phyloP scores from a whole-genome alignment of 345 rosid species.

The Zanthoxylum bungeanum region DNA sequence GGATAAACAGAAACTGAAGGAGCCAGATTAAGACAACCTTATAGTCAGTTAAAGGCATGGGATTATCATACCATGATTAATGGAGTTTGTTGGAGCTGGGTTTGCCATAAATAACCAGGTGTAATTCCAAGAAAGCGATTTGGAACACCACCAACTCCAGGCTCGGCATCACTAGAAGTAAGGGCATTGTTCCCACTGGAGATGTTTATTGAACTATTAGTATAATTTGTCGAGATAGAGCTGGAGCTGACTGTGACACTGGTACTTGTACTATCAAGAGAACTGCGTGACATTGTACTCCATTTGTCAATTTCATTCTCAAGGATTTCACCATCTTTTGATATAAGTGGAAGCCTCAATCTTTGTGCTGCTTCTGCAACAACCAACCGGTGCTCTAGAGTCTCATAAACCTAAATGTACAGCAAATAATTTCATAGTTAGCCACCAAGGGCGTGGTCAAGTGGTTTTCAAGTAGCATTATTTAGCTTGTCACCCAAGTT shows the following conservation, averaged over 20 bases:
- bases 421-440: not conserved
- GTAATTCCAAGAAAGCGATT: conserved; percentile 92
- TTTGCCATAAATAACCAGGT: conserved; percentile 80
- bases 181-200: conserved; percentile 35
- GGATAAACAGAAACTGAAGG: not conserved
- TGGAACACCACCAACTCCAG: conserved; percentile 89
- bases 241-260: conserved; percentile 70
- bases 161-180: conserved; percentile 53
- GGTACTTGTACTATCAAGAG: conserved; percentile 80
- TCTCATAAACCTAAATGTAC: conserved; percentile 69
- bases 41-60: not conserved
- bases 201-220: conserved; percentile 48
- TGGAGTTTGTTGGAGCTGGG: conserved; percentile 72
- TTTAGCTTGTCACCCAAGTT: too few relatives aligned
- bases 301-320: conserved; percentile 95
- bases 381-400: conserved; percentile 80
- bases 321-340: conserved; percentile 86
- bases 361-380: conserved; percentile 98
- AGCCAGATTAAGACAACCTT: not conserved
- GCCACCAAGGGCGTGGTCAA: too few relatives aligned
- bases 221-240: conserved; percentile 60
- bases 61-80: conserved; percentile 49
- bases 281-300: conserved; percentile 78
- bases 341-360: conserved; percentile 87
- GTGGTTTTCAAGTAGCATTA: too few relatives aligned